Evolutionary conservation across 371 early-diverging fungal genomes (phyloP).

Genomic region (Apophysomyces sp.): DNA sequence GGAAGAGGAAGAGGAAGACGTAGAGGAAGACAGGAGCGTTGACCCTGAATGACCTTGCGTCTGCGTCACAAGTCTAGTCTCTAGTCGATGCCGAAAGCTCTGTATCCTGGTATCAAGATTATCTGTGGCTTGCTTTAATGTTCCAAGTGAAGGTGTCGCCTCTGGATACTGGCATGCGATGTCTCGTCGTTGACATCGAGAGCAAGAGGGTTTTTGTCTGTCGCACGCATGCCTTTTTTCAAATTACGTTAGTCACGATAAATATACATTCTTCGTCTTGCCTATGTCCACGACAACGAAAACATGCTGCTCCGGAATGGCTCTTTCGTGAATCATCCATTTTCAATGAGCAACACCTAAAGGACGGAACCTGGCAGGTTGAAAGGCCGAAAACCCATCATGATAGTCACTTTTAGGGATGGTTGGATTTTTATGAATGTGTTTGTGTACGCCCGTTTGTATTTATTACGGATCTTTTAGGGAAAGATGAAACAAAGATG

Average conservation of each 20-base stretch:
- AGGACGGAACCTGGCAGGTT: neutral
- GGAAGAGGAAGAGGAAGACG: too few relatives aligned
- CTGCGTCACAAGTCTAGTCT: neutral
- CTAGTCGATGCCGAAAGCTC: slow-evolving; percentile 25
- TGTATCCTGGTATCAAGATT: slow-evolving; percentile 28
- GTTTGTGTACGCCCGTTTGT: too few relatives aligned
- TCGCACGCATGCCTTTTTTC: slow-evolving; percentile 31
- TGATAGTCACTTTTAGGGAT: too few relatives aligned
- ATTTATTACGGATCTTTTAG: too few relatives aligned
- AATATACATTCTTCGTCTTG: slow-evolving; percentile 5
- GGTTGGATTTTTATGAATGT: too few relatives aligned
- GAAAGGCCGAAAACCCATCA: neutral
- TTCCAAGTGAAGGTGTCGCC: slow-evolving; percentile 35
- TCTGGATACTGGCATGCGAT: slow-evolving; percentile 38
- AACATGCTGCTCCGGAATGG: slow-evolving; percentile 22
- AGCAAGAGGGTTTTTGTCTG: slow-evolving; percentile 30
- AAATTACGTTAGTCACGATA: neutral
- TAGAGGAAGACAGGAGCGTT: too few relatives aligned
- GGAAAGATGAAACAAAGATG: neutral
- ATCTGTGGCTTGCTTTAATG: slow-evolving; percentile 31
- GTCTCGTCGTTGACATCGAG: slow-evolving; percentile 31
- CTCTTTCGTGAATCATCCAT: neutral
- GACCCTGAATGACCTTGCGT: neutral
- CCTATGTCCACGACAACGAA: slow-evolving; percentile 36
- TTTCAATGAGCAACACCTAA: neutral